Conservation (phyloP, 495 filamentous ascomycete genomes). For the Aeminium ludgeri region DNA sequence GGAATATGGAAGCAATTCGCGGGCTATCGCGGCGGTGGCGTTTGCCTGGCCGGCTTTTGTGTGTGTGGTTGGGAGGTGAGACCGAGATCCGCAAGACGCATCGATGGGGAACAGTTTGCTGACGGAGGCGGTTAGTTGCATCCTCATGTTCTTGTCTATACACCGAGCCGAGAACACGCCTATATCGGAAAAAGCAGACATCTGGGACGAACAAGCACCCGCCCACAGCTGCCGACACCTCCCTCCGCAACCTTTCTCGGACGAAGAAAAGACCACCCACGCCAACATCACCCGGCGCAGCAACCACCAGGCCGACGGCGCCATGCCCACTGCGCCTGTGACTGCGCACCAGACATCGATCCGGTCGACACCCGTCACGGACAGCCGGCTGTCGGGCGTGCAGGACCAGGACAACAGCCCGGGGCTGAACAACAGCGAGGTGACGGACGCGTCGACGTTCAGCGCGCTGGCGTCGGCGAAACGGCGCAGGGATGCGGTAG, state of each 20-base stretch:
- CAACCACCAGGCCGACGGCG: not conserved
- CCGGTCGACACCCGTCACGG: slow-evolving; percentile 10
- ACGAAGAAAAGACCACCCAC: not conserved
- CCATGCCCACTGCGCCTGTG: slow-evolving; percentile 1
- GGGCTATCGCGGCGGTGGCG: slow-evolving; percentile 28
- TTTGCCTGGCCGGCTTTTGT: slow-evolving; percentile 27
- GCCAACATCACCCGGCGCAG: too few species aligned
- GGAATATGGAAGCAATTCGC: slow-evolving; percentile 25
- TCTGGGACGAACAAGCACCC: too few species aligned
- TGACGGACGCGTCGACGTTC: slow-evolving; percentile 12
- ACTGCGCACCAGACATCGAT: not conserved
- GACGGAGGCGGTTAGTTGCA: slow-evolving; percentile 1
- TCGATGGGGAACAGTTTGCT: too few species aligned
- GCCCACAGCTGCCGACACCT: too few species aligned
- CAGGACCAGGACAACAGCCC: slow-evolving; percentile 4
- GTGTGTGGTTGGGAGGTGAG: slow-evolving; percentile 5
- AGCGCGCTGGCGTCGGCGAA: slow-evolving; percentile 10
- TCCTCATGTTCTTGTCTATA: slow-evolving; percentile 7
- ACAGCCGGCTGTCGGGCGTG: slow-evolving; percentile 4
- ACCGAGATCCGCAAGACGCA: not conserved
- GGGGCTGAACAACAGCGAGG: slow-evolving; percentile 1
- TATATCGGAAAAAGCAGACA: too few species aligned
- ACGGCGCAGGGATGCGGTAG: not conserved
- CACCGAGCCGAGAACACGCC: slow-evolving; percentile 2
- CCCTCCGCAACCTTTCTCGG: not conserved